Evolutionary conservation across 371 early-diverging fungal genomes (phyloP).

Genomic region (Mortierella sp.): DNA sequence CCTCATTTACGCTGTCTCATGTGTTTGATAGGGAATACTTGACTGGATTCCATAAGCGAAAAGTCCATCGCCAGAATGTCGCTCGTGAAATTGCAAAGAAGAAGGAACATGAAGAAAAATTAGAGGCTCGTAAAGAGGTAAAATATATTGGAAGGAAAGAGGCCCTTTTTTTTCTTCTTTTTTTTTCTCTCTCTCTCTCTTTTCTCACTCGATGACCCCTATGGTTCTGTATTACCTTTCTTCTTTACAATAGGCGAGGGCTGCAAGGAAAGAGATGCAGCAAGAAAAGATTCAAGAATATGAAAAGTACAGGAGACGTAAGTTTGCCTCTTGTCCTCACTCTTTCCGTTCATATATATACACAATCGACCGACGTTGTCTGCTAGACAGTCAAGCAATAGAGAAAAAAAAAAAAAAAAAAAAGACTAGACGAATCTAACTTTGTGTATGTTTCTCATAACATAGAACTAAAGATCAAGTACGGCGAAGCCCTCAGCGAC

Average conservation of each 20-base stretch:
- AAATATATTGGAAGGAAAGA: neutral
- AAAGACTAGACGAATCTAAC: neutral
- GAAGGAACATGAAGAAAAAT: conserved; percentile 66
- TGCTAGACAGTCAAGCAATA: too few relatives aligned
- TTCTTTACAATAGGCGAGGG: conserved; percentile 23
- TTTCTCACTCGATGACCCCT: too few relatives aligned
- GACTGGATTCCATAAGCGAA: conserved; percentile 88
- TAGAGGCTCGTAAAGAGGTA: conserved; percentile 66
- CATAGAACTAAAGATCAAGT: conserved; percentile 49
- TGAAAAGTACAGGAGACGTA: conserved; percentile 50
- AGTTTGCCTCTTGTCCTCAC: neutral
- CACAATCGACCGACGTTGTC: too few relatives aligned
- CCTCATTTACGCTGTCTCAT: neutral
- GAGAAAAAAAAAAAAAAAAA: neutral
- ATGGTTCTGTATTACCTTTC: neutral
- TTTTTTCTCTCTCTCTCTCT: neutral
- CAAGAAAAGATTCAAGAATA: conserved; percentile 45
- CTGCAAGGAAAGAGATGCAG: conserved; percentile 49
- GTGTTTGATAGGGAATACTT: conserved; percentile 70
- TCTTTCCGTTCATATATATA: neutral
- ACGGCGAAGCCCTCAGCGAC: conserved; percentile 48
- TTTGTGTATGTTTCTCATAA: neutral
- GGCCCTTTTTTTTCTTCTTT: neutral
- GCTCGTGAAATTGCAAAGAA: conserved; percentile 67
- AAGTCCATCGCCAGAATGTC: conserved; percentile 75